Evolutionary conservation across 768 basidiomycete genomes (phyloP), one percentile per base, ranked within the genome.

Genomic region (Mycena rebaudengoi): DNA sequence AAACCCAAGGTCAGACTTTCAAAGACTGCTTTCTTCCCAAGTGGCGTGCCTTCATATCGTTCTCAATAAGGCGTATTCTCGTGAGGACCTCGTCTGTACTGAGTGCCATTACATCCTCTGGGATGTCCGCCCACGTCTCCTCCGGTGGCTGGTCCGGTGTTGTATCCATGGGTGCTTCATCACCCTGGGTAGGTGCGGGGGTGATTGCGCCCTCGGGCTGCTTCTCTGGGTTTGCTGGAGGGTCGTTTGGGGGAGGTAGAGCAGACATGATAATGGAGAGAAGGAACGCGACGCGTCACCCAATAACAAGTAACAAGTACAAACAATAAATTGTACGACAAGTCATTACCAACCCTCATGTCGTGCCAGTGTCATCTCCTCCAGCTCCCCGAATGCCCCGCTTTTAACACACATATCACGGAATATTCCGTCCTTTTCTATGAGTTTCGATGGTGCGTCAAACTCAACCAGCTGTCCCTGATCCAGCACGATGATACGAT

Each of bases 121-220:
- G 95, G 54, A 99, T 91, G 76, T 98, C 96, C 23, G 89, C 90
- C 88, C 94, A 95, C 44, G 88, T 90, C 75, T 96, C 96, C 74
- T 90, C 91, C 7, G 82, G 78, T 0, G 88, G 80, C 32, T 82
- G 82, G 73, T 92, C 91, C 60, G 91, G 86, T 33, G 90, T 85
- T 3, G 87, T 89, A 74, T 94, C 92, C 92, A 94, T 94, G 43
- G 81, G 75, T 57, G 81, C 70, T 57, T 77, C 72, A 66, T 75
- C 68, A 64, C 77, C 59, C 25, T 74, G 62, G 3, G 77, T 56
- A 1, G 76, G 49, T 0, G 83, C 67, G 0, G 83, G 67, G 0
- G 82, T 68, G 0, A 76, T 50, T 3, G 69, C 64, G n/a, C n/a
- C n/a, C 43, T 86, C 85, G 53, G 83, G 78, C 62, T 84, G 80